Conservation (phyloP, 495 filamentous ascomycete genomes). For the Xylaria grammica region DNA sequence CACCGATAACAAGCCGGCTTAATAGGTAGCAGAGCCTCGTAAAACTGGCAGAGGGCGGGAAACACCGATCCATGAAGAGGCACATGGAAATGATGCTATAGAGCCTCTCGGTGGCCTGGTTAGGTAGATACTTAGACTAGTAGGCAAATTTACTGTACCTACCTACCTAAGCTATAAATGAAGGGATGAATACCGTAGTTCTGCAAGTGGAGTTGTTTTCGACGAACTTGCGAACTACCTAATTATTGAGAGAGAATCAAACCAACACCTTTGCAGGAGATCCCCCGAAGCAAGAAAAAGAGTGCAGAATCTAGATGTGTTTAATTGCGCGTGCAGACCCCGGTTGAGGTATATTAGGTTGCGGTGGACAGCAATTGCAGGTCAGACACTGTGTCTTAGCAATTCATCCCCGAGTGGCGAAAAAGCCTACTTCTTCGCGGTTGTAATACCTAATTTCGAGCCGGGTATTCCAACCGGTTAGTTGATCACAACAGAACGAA, state of each 20-base stretch:
- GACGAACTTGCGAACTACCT: too few species aligned
- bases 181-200: neutral
- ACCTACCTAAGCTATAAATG: neutral
- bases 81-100: neutral
- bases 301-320: too few species aligned
- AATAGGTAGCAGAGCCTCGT: slow-evolving; percentile 6
- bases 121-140: neutral
- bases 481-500: neutral
- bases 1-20: neutral
- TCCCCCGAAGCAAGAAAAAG: too few species aligned
- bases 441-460: neutral
- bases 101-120: neutral
- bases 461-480: too few species aligned
- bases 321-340: too few species aligned
- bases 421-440: neutral
- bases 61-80: neutral
- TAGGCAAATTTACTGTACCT: too few species aligned
- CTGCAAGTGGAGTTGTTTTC: neutral
- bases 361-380: neutral
- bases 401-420: neutral
- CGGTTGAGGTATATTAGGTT: neutral
- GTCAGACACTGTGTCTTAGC: neutral
- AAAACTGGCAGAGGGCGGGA: neutral
- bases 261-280: too few species aligned
- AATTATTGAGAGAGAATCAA: too few species aligned